Base-by-base conservation (phyloP, 2,329 filamentous ascomycete species). In the Talaromyces sp. region DNA sequence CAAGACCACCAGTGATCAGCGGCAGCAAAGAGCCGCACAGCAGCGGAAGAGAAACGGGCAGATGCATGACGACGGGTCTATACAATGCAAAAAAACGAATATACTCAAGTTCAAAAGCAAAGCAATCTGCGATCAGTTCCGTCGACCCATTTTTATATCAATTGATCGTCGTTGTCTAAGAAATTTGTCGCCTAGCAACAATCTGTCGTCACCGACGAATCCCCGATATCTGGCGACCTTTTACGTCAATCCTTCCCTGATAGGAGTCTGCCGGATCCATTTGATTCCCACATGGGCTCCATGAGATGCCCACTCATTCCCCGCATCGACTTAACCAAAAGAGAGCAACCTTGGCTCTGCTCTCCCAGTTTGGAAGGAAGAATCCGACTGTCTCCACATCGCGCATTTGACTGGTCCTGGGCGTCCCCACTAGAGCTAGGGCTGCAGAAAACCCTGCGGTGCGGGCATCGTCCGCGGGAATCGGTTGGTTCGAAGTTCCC, bases 291-390 rank as follows among this genome's bases (percentile, higher is more conserved):
- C 24, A 27, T 27, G 24, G 24, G 4, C 4, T 27, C 24, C 24
- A 27, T 9, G 24, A 4, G 24, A 27, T 27, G 4, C 9, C 24
- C 24, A 27, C 24, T 39, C n/a, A 22, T 39, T 49, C 53, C 51
- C 58, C 54, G 56, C 58, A 60, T 57, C 48, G 35, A 58, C 49
- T 45, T 58, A 17, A 33, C 56, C 44, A 47, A 49, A 45, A 20
- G 19, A 50, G 57, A 36, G 20, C 37, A 13, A 19, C 39, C 19
- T 19, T 57, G 58, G 45, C 58, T 63, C 56, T 48, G 49, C 37
- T 46, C 54, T 20, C 56, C 54, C 14, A 44, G 60, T 52, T 14
- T 16, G 43, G 56, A 35, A 49, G 11, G 17, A 35, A 8, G 19
- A 19, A 30, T 36, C 32, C 43, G 42, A 44, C n/a, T 16, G n/a